phyloP scores from a whole-genome alignment of 371 early-diverging fungal species.

The Mortierella sp. region DNA sequence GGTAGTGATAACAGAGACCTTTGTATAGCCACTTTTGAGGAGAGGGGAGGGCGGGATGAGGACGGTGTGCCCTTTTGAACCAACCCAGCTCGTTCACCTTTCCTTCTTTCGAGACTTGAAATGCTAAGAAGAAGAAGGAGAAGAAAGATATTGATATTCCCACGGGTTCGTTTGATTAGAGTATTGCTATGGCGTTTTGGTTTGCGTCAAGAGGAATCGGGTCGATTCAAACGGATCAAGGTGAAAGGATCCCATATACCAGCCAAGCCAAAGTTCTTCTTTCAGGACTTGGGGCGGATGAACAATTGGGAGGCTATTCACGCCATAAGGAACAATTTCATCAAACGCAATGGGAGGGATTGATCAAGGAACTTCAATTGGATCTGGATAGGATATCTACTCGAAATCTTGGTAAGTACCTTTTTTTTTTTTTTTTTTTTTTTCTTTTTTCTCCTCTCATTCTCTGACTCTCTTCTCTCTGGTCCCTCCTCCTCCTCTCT shows the following conservation, averaged over 20 bases:
- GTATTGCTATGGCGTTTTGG: conserved; percentile 97
- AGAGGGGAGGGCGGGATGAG: too few species aligned
- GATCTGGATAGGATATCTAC: conserved; percentile 88
- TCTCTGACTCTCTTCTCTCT: too few species aligned
- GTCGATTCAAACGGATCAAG: conserved; percentile 36
- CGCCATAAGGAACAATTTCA: conserved; percentile 84
- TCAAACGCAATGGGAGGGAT: conserved; percentile 68
- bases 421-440: neutral
- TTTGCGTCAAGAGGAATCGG: conserved; percentile 89
- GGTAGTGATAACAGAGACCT: too few species aligned
- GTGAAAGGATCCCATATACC: conserved; percentile 54
- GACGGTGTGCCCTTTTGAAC: too few species aligned
- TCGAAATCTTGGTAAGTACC: conserved; percentile 78
- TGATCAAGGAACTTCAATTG: conserved; percentile 81
- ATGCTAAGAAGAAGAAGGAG: too few species aligned
- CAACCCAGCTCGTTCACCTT: too few species aligned
- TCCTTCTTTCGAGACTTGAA: too few species aligned
- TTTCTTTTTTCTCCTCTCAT: too few species aligned
- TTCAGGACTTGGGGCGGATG: conserved; percentile 97
- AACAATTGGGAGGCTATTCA: conserved; percentile 93
- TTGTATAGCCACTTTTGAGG: too few species aligned
- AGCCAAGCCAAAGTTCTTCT: conserved; percentile 83
- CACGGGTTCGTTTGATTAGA: conserved; percentile 56
- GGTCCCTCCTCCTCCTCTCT: too few species aligned
- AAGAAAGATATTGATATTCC: too few species aligned